Evolutionary conservation across 306 rosid genomes (phyloP).

Genomic region (Dalbergia cochinchinensis): DNA sequence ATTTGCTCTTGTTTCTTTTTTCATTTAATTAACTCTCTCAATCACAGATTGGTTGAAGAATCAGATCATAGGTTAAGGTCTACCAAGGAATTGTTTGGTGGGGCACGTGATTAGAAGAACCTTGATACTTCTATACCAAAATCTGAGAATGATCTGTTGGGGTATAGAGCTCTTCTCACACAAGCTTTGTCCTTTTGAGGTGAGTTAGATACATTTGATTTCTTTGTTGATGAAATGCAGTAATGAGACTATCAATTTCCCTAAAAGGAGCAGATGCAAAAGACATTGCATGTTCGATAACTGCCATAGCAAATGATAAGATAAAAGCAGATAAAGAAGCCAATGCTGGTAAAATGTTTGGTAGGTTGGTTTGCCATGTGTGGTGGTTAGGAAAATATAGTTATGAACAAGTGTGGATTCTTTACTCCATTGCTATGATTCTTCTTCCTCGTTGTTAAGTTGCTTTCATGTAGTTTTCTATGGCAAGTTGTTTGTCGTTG

Average conservation of each 20-base stretch:
- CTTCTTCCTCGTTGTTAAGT: not conserved
- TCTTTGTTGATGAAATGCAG: slow-evolving; percentile 53
- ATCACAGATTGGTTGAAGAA: slow-evolving; percentile 84
- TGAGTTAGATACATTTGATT: slow-evolving; percentile 43
- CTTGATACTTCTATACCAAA: slow-evolving; percentile 89
- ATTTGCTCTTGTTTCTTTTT: not conserved
- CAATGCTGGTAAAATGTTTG: slow-evolving; percentile 77
- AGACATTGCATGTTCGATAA: slow-evolving; percentile 86
- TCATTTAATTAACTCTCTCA: slow-evolving; percentile 16
- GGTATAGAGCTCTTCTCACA: slow-evolving; percentile 64
- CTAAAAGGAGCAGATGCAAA: slow-evolving; percentile 95
- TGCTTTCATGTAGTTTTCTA: not conserved
- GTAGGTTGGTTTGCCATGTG: not conserved
- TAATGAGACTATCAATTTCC: slow-evolving; percentile 80
- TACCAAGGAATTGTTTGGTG: slow-evolving; percentile 81
- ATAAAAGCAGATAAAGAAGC: slow-evolving; percentile 91
- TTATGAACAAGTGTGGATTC: not conserved
- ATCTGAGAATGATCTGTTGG: slow-evolving; percentile 86
- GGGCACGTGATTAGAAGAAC: slow-evolving; percentile 69
- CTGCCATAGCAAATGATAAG: slow-evolving; percentile 95
- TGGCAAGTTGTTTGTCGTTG: slow-evolving; percentile 19
- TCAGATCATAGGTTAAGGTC: slow-evolving; percentile 75
- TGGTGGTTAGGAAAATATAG: slow-evolving; percentile 15
- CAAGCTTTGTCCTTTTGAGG: slow-evolving; percentile 78
- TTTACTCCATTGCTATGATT: not conserved